Conservation (phyloP, 306 rosid genomes). For the Acmispon strigosus region DNA sequence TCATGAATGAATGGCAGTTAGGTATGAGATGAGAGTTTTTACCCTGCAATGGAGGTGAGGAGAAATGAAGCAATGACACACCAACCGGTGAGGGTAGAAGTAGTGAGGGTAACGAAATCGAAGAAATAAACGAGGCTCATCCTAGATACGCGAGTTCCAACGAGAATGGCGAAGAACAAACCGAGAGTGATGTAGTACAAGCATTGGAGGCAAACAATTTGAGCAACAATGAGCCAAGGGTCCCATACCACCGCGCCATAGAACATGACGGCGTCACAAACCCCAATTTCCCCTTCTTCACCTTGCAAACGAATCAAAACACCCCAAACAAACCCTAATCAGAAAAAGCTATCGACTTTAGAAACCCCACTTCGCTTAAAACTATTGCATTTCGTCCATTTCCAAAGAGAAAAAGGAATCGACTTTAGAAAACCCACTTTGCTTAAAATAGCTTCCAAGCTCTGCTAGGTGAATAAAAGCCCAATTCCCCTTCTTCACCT, state of each 20-base stretch:
- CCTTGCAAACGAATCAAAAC: background rate
- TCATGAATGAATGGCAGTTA: background rate
- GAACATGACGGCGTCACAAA: conserved; percentile 48
- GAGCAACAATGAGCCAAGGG: conserved; percentile 75
- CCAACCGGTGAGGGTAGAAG: conserved; percentile 70
- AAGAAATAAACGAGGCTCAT: conserved; percentile 71
- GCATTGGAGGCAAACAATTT: conserved; percentile 71
- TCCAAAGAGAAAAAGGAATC: too few species aligned
- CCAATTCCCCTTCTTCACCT: too few species aligned
- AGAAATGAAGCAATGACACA: conserved; percentile 63
- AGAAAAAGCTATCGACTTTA: too few species aligned
- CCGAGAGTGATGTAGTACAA: conserved; percentile 68
- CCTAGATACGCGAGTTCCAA: conserved; percentile 70
- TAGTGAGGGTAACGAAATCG: conserved; percentile 54
- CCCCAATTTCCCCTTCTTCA: background rate
- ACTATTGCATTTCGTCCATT: background rate
- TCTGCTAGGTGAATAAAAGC: too few species aligned
- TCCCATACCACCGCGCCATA: conserved; percentile 75
- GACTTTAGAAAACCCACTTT: too few species aligned
- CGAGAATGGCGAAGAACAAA: conserved; percentile 44
- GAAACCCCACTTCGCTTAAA: background rate
- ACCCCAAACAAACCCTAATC: background rate
- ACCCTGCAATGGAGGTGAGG: conserved; percentile 67
- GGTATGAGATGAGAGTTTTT: conserved; percentile 1
- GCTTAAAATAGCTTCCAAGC: too few species aligned